These are phyloP conservation scores for Russula foetens DNA, from an alignment of 768 basidiomycete species.

Conservation along the genomic window DNA sequence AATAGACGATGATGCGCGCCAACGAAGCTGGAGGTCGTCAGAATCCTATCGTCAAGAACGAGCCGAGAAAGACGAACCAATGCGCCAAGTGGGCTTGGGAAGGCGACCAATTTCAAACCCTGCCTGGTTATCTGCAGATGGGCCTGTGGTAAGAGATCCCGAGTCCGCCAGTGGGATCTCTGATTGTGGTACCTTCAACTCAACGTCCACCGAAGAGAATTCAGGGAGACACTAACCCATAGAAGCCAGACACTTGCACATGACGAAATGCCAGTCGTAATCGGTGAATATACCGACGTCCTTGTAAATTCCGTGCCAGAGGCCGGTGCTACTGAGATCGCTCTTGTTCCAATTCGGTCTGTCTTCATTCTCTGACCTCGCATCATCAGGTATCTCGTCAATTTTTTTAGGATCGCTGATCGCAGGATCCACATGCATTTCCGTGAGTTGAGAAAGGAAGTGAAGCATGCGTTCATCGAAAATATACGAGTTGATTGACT, in stretches of 20 bases:
- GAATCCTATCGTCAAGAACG: conserved; percentile 11
- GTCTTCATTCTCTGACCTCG: conserved; percentile 50
- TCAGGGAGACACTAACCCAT: conserved; percentile 47
- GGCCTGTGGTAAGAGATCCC: conserved; percentile 68
- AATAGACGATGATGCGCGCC: conserved; percentile 82
- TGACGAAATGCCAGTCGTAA: conserved; percentile 75
- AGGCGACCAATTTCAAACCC: conserved; percentile 67
- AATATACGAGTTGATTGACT: conserved; percentile 80
- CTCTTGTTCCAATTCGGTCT: conserved; percentile 47
- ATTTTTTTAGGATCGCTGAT: conserved; percentile 67
- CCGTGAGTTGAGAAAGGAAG: conserved; percentile 67
- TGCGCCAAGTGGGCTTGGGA: conserved; percentile 67
- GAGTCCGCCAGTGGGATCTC: conserved; percentile 68
- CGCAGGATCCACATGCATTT: conserved; percentile 73
- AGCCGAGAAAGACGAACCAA: conserved; percentile 38
- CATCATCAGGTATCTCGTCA: conserved; percentile 62
- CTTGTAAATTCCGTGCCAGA: conserved; percentile 46
- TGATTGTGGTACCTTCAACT: conserved; percentile 24
- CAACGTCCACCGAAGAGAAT: background rate
- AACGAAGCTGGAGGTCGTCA: conserved; percentile 48
- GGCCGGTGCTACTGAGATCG: conserved; percentile 31
- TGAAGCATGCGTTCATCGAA: conserved; percentile 88
- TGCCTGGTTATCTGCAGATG: conserved; percentile 63
- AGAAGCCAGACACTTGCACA: conserved; percentile 81
- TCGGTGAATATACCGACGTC: conserved; percentile 78